Base-by-base conservation (phyloP, 257 asterid species). In the Marsdenia floribunda region DNA sequence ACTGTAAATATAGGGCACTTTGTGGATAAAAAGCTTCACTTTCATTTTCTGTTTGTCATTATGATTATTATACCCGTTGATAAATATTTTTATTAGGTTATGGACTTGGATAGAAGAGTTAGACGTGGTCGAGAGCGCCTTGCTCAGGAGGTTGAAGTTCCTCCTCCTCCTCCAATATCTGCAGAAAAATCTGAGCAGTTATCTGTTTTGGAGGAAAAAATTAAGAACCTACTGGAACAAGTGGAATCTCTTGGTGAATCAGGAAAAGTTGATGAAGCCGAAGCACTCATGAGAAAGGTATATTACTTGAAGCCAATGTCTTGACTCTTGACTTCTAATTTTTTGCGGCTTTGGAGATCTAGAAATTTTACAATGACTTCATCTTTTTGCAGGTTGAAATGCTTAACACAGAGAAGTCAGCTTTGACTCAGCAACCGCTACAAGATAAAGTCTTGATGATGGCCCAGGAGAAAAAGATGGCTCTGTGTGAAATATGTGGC, bases 221-320 rank as follows among this genome's bases (percentile, higher is more conserved):
- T 95, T 77, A 95, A 89, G 85, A 89, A 86, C 85, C 87, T 95
- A 53, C 93, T 95, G 80, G 99, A 95, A 83, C 99, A 95, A 83
- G 99, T 92, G 64, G 99, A 95, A 86, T 92, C 98, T 80, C 97
- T 90, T 78, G 99, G 99, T 75, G 99, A 95, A 87, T 98, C 86
- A 47, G 99, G 99, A 66, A 91, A 95, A 84, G 97, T 95, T 78
- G 99, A 95, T 76, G 99, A 92, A 85, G 99, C 98, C 71, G 99
- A 95, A 83, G 99, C 97, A 24, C 96, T 95, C 66, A 92, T 95
- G 99, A 92, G 94, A 88, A 92, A 95, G 97, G 99, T 95, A 29
- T 61, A 24, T 38, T 38, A 14, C 37, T 10, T 49, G 35, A 55
- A 68, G 3, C 69, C 53, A 10, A 66, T 71, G 9, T 77, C 19